Conservation (phyloP, 2,329 filamentous ascomycete species). For the Pseudogymnoascus sp. region DNA sequence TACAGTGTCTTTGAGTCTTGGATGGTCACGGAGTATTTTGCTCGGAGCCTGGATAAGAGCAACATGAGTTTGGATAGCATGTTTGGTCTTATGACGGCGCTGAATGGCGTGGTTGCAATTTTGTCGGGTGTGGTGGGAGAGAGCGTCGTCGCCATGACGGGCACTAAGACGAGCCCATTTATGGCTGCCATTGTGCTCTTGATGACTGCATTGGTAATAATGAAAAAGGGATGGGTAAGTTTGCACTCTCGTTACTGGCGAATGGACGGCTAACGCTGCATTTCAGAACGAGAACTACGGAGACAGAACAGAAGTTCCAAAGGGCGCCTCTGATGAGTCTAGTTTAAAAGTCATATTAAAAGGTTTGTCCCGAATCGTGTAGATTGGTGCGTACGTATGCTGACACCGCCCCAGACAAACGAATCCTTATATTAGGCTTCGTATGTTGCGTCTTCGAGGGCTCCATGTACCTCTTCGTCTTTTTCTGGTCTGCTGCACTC, state of each 20-base stretch:
- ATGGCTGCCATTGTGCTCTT: constrained; percentile 38
- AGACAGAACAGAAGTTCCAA: constrained; percentile 21
- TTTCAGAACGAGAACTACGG: constrained; percentile 45
- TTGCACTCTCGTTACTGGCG: not conserved
- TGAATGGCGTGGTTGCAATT: constrained; percentile 52
- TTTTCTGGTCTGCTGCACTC: constrained; percentile 54
- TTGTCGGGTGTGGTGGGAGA: constrained; percentile 46
- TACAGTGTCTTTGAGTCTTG: constrained; percentile 56
- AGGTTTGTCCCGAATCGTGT: constrained; percentile 8
- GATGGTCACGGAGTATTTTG: constrained; percentile 53
- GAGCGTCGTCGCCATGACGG: constrained; percentile 39
- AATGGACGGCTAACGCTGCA: not conserved
- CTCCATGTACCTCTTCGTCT: constrained; percentile 56
- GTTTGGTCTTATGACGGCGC: constrained; percentile 45
- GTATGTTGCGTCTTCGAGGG: constrained; percentile 53
- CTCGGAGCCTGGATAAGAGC: constrained; percentile 36
- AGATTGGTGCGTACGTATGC: constrained; percentile 11
- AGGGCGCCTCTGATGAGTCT: constrained; percentile 15
- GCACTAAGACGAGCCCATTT: constrained; percentile 47
- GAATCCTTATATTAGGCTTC: constrained; percentile 44
- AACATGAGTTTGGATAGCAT: constrained; percentile 41
- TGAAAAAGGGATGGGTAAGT: constrained; percentile 43
- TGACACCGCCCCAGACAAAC: constrained; percentile 33
- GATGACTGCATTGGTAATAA: constrained; percentile 37
- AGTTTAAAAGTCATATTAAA: constrained; percentile 19